These are phyloP conservation scores for Hypseocharis bilobata DNA, from an alignment of 441 rosid species.

Conservation along the genomic window DNA sequence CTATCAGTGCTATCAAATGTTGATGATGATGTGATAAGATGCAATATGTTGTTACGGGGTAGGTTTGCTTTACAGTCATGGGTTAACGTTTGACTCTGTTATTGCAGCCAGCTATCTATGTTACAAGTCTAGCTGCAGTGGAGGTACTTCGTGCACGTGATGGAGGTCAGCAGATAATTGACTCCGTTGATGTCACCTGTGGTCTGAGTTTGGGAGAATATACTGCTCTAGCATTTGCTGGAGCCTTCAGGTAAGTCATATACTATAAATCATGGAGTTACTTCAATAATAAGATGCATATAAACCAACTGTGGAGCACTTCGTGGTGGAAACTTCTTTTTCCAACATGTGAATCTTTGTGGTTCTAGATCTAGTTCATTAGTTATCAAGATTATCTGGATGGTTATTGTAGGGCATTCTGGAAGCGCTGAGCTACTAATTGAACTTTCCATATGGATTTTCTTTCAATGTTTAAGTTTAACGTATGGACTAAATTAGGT, in stretches of 20 bases:
- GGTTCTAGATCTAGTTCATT: neutral
- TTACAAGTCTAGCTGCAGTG: conserved; percentile 93
- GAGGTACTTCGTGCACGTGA: conserved; percentile 77
- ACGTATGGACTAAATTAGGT: neutral
- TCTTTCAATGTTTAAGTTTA: neutral
- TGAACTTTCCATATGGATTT: no score
- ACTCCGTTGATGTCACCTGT: conserved; percentile 85
- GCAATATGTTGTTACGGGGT: neutral
- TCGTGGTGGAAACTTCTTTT: no score
- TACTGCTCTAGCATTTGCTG: conserved; percentile 91
- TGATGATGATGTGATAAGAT: neutral
- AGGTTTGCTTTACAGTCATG: neutral
- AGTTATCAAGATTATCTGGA: neutral
- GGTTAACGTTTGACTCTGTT: conserved; percentile 13
- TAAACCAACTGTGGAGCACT: no score
- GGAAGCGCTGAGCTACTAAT: no score
- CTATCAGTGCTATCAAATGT: neutral
- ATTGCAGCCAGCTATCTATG: conserved; percentile 93
- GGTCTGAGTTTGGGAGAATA: conserved; percentile 98
- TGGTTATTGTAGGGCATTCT: no score
- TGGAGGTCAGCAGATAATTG: conserved; percentile 77
- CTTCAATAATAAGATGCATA: no score
- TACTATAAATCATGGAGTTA: no score
- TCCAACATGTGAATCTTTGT: no score
- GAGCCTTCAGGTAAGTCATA: conserved; percentile 68